Evolutionary conservation across 2,329 filamentous ascomycete genomes (phyloP).

Genomic region (Botryotinia convoluta): DNA sequence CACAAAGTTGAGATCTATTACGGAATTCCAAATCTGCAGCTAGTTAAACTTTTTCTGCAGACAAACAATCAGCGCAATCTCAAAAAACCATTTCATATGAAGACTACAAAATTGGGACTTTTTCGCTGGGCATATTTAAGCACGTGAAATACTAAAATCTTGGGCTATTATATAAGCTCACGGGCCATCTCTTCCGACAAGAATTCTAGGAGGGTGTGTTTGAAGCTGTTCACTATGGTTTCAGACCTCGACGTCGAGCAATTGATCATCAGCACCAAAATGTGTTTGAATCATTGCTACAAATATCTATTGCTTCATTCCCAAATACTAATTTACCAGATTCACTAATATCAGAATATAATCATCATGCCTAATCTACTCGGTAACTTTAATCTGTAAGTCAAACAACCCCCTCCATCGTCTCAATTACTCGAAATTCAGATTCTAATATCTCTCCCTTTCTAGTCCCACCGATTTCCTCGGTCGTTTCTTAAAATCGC

Average conservation of each 20-base stretch:
- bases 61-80: not conserved
- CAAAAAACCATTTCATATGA: not conserved
- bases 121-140: not conserved
- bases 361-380: conserved; percentile 20
- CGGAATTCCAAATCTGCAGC: too few species aligned
- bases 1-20: too few species aligned
- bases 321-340: not conserved
- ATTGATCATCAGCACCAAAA: not conserved
- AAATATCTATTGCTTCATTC: not conserved
- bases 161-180: not conserved
- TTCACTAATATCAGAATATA: not conserved
- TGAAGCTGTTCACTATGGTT: conserved; percentile 1
- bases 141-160: not conserved
- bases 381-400: conserved; percentile 28
- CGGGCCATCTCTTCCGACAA: not conserved
- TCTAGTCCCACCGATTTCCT: conserved; percentile 27
- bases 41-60: too few species aligned
- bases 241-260: not conserved
- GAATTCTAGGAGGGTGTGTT: not conserved
- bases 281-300: not conserved
- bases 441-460: conserved; percentile 6
- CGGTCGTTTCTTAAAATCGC: conserved; percentile 32
- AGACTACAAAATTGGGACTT: not conserved
- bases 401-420: not conserved
- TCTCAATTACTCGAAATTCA: not conserved